Conservation (phyloP, 306 rosid species). For the Gastrolobium villosum region DNA sequence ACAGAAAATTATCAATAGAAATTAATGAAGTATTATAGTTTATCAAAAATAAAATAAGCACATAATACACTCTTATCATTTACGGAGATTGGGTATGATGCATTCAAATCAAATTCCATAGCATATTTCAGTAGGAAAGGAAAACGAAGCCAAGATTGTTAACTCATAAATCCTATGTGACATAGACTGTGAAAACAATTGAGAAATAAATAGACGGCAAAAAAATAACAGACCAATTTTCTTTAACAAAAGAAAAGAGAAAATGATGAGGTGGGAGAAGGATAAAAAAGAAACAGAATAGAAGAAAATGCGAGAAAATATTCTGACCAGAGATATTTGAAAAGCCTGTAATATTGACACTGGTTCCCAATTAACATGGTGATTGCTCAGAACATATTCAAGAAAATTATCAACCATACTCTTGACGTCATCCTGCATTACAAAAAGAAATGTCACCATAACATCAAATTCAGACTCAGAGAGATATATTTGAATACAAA, state of each 20-base stretch:
- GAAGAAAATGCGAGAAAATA: slow-evolving; percentile 40
- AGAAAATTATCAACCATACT: slow-evolving; percentile 61
- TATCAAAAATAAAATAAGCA: slow-evolving; percentile 2
- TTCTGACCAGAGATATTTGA: slow-evolving; percentile 87
- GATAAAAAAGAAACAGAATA: background rate
- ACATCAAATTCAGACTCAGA: slow-evolving; percentile 33
- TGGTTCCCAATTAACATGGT: slow-evolving; percentile 61
- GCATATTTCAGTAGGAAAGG: background rate
- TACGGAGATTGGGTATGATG: background rate
- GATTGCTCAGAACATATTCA: slow-evolving; percentile 72
- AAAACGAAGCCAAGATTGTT: slow-evolving; percentile 1
- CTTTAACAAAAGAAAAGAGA: slow-evolving; percentile 15
- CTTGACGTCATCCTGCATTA: slow-evolving; percentile 71
- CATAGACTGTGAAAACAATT: background rate
- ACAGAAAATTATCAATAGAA: slow-evolving; percentile 27
- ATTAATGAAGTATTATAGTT: background rate
- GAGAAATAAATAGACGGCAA: background rate
- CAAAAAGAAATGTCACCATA: slow-evolving; percentile 35
- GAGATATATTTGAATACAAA: slow-evolving; percentile 2
- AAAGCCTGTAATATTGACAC: slow-evolving; percentile 72
- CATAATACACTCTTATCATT: slow-evolving; percentile 11
- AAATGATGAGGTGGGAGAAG: slow-evolving; percentile 3
- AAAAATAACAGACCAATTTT: background rate
- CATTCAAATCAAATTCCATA: slow-evolving; percentile 32
- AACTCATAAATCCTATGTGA: background rate